Conservation (phyloP, 805 yeast genomes). For the Yarrowia keelungensis region DNA sequence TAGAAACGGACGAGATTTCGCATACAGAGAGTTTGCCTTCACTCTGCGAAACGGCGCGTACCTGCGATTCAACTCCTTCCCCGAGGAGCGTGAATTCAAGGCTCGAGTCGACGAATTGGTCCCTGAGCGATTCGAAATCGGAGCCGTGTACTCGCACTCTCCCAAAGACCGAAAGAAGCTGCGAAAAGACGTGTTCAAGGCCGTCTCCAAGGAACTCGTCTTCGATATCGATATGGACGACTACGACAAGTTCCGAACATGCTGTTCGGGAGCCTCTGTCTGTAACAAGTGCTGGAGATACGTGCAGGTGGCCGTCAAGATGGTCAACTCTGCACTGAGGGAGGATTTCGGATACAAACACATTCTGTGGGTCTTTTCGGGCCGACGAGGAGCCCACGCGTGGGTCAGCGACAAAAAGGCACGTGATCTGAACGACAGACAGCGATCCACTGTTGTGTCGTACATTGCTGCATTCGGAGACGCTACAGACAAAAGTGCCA, state of each 20-base stretch:
- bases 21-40: slow-evolving; percentile 92
- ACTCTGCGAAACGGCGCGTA: slow-evolving; percentile 88
- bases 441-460: slow-evolving; percentile 79
- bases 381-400: slow-evolving; percentile 99
- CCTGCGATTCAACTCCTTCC: slow-evolving; percentile 84
- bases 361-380: slow-evolving; percentile 94
- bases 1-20: slow-evolving; percentile 74
- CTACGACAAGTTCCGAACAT: slow-evolving; percentile 91
- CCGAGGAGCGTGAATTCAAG: slow-evolving; percentile 72
- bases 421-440: slow-evolving; percentile 70
- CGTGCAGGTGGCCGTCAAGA: slow-evolving; percentile 80
- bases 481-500: slow-evolving; percentile 59
- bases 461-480: slow-evolving; percentile 74
- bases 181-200: slow-evolving; percentile 78
- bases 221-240: slow-evolving; percentile 98
- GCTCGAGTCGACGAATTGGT: slow-evolving; percentile 72
- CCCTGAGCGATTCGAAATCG: slow-evolving; percentile 93
- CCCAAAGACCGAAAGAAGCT: slow-evolving; percentile 81
- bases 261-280: slow-evolving; percentile 85
- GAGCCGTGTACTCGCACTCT: slow-evolving; percentile 86
- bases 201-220: slow-evolving; percentile 84
- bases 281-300: slow-evolving; percentile 94
- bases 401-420: slow-evolving; percentile 94
- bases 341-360: slow-evolving; percentile 91
- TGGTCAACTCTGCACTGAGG: slow-evolving; percentile 71